Evolutionary conservation across 1,139 yeast species (phyloP), one percentile per base, ranked within the genome.

Genomic region (Pichia sp.): DNA sequence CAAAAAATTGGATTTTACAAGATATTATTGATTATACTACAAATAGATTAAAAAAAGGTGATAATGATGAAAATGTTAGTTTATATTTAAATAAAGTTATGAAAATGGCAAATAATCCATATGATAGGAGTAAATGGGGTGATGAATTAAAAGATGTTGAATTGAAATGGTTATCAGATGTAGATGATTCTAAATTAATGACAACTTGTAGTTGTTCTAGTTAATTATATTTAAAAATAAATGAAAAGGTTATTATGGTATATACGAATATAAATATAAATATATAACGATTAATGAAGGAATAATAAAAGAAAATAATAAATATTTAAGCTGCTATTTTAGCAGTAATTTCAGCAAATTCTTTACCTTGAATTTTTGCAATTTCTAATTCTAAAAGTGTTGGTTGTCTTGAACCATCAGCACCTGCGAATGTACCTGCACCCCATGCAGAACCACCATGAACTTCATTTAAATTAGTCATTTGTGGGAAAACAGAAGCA

Each of bases 361-460:
- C 62, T 58, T 72, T 67, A 62, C 90, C 92, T 70, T 84, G 92
- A 56, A 69, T 69, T 48, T 63, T 59, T 42, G 81, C 89, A 56
- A 86, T 61, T 56, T 76, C 75, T 61, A 77, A 69, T 69, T 86
- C 95, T 55, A 83, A 70, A 40, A 72, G 75, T 50, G 79, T 62
- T 49, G 90, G 86, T 63, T 73, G 73, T 74, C 94, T 80, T 10
- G 86, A 78, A 56, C 94, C 95, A 60, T 83, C 90, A 46, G 76
- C 76, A 56, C 80, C 89, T 38, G 95, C 89, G 59, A 75, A 74
- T 48, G 90, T 73, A 60, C 94, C 94, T 46, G 95, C 87, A 67
- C 95, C 95, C 88, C 90, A 86, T 52, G 95, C 80, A 50, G 89
- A 81, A 55, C 85, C 85, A 61, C 95, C 95, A 65, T 83, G 92